A percentile compares a stretch with the other conserved stretches of the same genome.
phyloP scores from a whole-genome alignment of 805 yeast genomes.

The Saturnispora sekii region DNA sequence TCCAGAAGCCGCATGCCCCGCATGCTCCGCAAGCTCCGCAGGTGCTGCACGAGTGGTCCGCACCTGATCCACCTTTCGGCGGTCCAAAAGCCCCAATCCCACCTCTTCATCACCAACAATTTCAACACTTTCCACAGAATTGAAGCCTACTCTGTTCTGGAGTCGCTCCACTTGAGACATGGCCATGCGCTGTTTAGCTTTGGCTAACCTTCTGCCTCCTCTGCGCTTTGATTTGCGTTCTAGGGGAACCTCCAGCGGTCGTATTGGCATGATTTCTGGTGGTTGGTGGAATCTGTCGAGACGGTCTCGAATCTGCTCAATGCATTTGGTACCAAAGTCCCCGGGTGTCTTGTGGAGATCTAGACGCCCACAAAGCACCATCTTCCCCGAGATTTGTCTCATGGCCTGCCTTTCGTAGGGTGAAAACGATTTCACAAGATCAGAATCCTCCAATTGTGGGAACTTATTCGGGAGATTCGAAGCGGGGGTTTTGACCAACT shows the following conservation, averaged over 20 bases:
- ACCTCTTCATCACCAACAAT: conserved; percentile 70
- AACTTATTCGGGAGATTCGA: conserved; percentile 75
- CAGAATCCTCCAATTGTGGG: conserved; percentile 34
- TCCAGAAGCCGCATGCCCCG: no score
- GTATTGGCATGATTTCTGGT: conserved; percentile 58
- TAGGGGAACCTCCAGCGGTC: conserved; percentile 64
- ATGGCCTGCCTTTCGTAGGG: conserved; percentile 52
- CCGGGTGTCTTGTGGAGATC: conserved; percentile 40
- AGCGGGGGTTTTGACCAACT: conserved; percentile 61
- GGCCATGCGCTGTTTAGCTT: conserved; percentile 70
- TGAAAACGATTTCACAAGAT: conserved; percentile 41
- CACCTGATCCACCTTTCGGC: conserved; percentile 15
- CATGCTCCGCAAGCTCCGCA: no score
- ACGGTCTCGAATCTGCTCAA: conserved; percentile 48
- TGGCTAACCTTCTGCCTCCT: conserved; percentile 76
- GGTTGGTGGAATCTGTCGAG: conserved; percentile 69
- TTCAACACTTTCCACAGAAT: conserved; percentile 54
- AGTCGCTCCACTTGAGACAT: conserved; percentile 75
- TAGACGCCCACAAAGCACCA: conserved; percentile 73
- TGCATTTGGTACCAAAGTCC: conserved; percentile 47
- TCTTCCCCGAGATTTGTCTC: conserved; percentile 70
- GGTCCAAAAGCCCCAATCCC: conserved; percentile 67
- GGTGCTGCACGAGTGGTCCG: conserved; percentile 4
- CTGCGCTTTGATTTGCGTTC: conserved; percentile 73
- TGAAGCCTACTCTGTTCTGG: conserved; percentile 79